A percentile compares a stretch with the other conserved stretches of the same genome.
These are phyloP conservation scores for Phytophthora litchii DNA, from an alignment of 352 stramenopile species.

Conservation along the genomic window DNA sequence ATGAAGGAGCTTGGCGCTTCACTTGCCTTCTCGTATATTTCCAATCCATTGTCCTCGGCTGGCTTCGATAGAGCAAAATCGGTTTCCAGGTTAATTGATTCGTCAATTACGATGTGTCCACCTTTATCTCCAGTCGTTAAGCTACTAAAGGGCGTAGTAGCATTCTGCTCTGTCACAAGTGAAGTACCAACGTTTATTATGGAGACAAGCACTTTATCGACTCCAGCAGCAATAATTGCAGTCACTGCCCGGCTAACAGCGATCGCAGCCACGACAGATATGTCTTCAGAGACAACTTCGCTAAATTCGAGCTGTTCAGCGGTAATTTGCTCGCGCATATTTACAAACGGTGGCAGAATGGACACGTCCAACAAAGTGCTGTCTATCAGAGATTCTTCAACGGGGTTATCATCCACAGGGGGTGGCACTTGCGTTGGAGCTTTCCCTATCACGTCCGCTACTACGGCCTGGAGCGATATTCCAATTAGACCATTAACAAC, in stretches of 20 bases:
- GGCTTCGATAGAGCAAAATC: background rate
- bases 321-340: background rate
- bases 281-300: constrained; percentile 12
- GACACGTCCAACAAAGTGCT: background rate
- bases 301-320: background rate
- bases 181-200: constrained; percentile 15
- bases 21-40: background rate
- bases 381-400: background rate
- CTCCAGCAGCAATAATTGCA: constrained; percentile 34
- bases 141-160: background rate
- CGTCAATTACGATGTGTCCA: background rate
- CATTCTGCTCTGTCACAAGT: constrained; percentile 16
- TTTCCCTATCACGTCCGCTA: constrained; percentile 37
- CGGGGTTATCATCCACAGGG: background rate
- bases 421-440: background rate
- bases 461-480: constrained; percentile 44
- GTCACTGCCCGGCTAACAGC: constrained; percentile 39
- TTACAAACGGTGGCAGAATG: constrained; percentile 6
- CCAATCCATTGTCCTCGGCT: background rate
- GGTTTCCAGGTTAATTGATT: background rate
- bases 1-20: background rate
- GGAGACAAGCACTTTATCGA: constrained; percentile 30
- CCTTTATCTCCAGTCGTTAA: background rate
- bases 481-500: constrained; percentile 49
- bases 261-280: constrained; percentile 34